phyloP scores from a whole-genome alignment of 1,284 basidiomycete genomes.

The Agroathelia rolfsii region DNA sequence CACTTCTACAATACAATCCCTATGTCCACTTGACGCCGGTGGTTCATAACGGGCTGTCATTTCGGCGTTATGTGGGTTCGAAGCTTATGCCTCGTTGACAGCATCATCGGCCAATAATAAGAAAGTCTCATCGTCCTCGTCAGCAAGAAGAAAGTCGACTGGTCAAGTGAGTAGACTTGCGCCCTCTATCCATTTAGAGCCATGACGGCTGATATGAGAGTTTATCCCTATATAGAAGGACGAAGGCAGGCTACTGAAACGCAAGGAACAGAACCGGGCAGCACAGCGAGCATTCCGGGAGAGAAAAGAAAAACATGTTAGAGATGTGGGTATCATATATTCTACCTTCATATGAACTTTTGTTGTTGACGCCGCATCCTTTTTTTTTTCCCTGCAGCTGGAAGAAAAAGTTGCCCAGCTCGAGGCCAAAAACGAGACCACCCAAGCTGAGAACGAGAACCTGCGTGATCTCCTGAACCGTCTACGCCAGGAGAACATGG shows the following conservation, averaged over 20 bases:
- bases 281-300: constrained; percentile 81
- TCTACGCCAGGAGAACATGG: constrained; percentile 70
- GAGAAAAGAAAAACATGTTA: constrained; percentile 82
- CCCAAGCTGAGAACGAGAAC: constrained; percentile 66
- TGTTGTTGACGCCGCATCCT: constrained; percentile 10
- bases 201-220: background rate
- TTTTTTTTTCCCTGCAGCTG: constrained; percentile 34
- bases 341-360: constrained; percentile 3
- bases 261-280: constrained; percentile 82
- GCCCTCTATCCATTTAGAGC: background rate
- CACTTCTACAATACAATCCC: constrained; percentile 15
- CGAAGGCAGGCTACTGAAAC: constrained; percentile 62
- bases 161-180: constrained; percentile 27
- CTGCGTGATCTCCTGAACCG: constrained; percentile 66
- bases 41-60: background rate
- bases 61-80: too few species aligned
- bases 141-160: constrained; percentile 25
- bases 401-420: constrained; percentile 76
- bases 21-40: constrained; percentile 30
- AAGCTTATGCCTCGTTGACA: too few species aligned
- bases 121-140: constrained; percentile 18
- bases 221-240: constrained; percentile 33
- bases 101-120: constrained; percentile 18
- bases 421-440: constrained; percentile 62
- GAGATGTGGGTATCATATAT: constrained; percentile 66